Base-by-base conservation (phyloP, 2,329 filamentous ascomycete species). In the Colletotrichum camelliae region DNA sequence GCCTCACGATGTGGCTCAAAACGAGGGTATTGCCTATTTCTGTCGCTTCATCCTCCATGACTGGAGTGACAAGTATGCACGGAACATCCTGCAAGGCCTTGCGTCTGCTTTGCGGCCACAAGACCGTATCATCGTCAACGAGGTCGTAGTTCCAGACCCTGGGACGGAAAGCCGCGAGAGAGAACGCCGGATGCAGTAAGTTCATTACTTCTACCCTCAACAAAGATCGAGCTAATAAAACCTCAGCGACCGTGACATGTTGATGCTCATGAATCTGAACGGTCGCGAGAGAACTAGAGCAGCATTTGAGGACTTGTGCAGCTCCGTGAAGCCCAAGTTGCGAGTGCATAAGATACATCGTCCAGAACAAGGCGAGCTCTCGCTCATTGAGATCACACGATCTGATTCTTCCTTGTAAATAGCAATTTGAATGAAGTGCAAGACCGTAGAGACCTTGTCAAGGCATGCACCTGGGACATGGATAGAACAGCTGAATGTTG, bases 21-120 rank as follows among this genome's bases (percentile, higher is more conserved):
- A 31, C 13, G 69, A 67, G 24, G 48, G 69, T 8, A 67, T 71
- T 21, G 69, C 69, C 9, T 90, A 89, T 77, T 82, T 89, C 55
- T 82, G 90, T 76, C 86, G 88, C 33, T 83, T 84, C 74, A 88
- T 90, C 24, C 78, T 90, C 5, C 88, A 90, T 77, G 87, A 89
- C 78, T 90, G 88, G 88, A 82, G 85, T 0, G 86, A 89, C 31
- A 81, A 81, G 3, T 80, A 86, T 15, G 80, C 82, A 0, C 72
- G 78, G 2, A 74, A 77, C n/a, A 87, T 88, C 24, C 78, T 85
- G 10, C 69, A 71, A 21, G 27, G 33, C 12, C 31, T 71, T 1
- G 69, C 69, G 6, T 57, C 61, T 4, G 35, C 61, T 13, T 5
- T 71, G 43, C 24, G 61, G 7, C 69, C 24, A 4, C 33, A 71